Conservation (phyloP, 768 basidiomycete species). For the Termitomyces sp. region DNA sequence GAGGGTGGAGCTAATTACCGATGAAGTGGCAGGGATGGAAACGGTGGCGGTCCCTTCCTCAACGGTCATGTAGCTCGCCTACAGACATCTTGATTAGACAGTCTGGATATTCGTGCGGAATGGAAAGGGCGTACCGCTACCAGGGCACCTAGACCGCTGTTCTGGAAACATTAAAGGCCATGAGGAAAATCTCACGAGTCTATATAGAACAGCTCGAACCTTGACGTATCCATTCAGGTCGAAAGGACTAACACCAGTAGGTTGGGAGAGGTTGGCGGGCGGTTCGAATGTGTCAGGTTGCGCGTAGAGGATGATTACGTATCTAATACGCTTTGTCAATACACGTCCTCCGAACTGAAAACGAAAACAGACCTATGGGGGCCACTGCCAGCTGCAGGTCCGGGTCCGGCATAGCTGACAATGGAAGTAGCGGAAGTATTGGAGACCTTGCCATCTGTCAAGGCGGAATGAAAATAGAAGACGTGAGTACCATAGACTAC, state of each 20-base stretch:
- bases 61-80: slow-evolving; percentile 75
- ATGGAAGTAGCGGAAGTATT: slow-evolving; percentile 46
- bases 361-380: slow-evolving; percentile 61
- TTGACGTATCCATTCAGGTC: slow-evolving; percentile 57
- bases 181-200: neutral
- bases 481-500: neutral
- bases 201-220: slow-evolving; percentile 28
- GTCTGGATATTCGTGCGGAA: neutral
- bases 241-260: slow-evolving; percentile 54
- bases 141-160: slow-evolving; percentile 54
- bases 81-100: neutral
- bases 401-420: slow-evolving; percentile 71
- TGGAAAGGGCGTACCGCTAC: slow-evolving; percentile 46
- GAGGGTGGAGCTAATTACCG: slow-evolving; percentile 66
- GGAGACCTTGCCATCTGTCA: slow-evolving; percentile 36
- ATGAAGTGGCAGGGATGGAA: slow-evolving; percentile 55
- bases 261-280: slow-evolving; percentile 51
- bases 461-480: neutral
- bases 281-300: slow-evolving; percentile 65
- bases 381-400: slow-evolving; percentile 66
- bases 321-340: slow-evolving; percentile 39
- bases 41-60: slow-evolving; percentile 62
- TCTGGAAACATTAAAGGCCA: slow-evolving; percentile 27
- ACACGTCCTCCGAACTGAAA: neutral
- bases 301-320: slow-evolving; percentile 61